These are phyloP conservation scores for Ustilago cynodontis DNA, from an alignment of 1,284 basidiomycete genomes.

Conservation along the genomic window DNA sequence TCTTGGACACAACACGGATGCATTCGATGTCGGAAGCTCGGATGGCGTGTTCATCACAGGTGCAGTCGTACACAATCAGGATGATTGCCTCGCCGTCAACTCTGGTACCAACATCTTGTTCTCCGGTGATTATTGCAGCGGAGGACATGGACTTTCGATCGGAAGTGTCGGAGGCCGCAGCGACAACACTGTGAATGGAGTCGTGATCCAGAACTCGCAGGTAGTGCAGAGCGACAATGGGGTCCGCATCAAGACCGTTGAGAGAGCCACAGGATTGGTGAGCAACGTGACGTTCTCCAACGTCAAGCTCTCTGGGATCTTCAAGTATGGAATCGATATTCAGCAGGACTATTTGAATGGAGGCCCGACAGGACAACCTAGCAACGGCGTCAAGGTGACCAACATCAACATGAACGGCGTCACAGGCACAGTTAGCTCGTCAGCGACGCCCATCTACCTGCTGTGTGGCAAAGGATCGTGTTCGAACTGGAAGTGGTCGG, in stretches of 20 bases:
- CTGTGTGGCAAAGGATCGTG: constrained; percentile 35
- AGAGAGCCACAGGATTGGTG: constrained; percentile 30
- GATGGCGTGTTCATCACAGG: constrained; percentile 27
- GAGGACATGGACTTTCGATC: constrained; percentile 49
- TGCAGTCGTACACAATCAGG: constrained; percentile 33
- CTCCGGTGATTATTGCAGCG: constrained; percentile 23
- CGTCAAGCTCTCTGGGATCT: constrained; percentile 25
- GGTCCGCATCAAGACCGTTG: constrained; percentile 47
- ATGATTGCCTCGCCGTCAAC: constrained; percentile 49
- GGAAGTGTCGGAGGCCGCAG: constrained; percentile 36
- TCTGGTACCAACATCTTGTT: constrained; percentile 37
- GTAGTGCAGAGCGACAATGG: constrained; percentile 32
- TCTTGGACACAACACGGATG: constrained; percentile 47
- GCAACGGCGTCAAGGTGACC: constrained; percentile 38
- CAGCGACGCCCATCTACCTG: constrained; percentile 21
- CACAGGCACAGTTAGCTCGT: constrained; percentile 22
- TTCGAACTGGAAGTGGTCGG: constrained; percentile 26
- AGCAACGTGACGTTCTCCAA: constrained; percentile 40
- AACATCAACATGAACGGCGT: constrained; percentile 30
- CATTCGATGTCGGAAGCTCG: constrained; percentile 38
- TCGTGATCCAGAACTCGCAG: constrained; percentile 20
- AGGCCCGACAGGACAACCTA: constrained; percentile 26
- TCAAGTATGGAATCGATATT: constrained; percentile 37
- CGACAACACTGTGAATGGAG: constrained; percentile 40
- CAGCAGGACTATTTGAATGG: constrained; percentile 45